Evolutionary conservation across 2,329 filamentous ascomycete genomes (phyloP), one percentile per base, ranked within the genome.

Genomic region (Exutisphaerella laricina): DNA sequence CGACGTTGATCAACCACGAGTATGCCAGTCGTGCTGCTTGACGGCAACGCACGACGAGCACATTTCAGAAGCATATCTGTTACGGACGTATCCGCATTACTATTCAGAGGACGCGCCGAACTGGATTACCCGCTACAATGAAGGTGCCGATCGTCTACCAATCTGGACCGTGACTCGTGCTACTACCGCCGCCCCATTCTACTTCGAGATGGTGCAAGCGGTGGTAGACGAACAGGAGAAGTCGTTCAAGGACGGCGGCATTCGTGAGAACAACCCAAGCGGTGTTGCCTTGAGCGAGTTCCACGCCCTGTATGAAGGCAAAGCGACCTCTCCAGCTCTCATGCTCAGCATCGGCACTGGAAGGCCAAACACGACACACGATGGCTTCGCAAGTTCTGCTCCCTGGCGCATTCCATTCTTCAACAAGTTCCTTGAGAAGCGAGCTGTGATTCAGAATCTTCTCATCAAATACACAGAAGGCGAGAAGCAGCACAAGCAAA

Each of bases 141-240:
- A 69, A 54, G 69, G 50, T 6, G 65, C 66, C 4, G 69, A 72
- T 43, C 58, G 60, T 30, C 57, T 73, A 12, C 63, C 66, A 1
- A 74, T 77, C 29, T 77, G 72, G 66, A 59, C 74, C 55, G 73
- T 74, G 1, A 73, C 70, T 0, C 58, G 72, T 5, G 74, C 73
- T 2, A 76, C 73, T 0, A 72, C 69, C 1, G 74, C 74, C 2
- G 73, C 73, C 0, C 72, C 73, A 0, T 73, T 73, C 53, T 73
- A 71, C 56, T 73, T 74, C 58, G 66, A 72, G 33, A 69, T 71
- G 62, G 62, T 74, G 7, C 62, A 67, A 41, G 67, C 68, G 4
- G 65, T 70, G 21, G 56, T 72, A 23, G 60, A 62, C n/a, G 63
- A 63, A 16, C 60, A 61, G 30, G 56, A 60, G 35, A 57, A 55